Evolutionary conservation across 768 basidiomycete species (phyloP).

Genomic region (Leccinum broughii): DNA sequence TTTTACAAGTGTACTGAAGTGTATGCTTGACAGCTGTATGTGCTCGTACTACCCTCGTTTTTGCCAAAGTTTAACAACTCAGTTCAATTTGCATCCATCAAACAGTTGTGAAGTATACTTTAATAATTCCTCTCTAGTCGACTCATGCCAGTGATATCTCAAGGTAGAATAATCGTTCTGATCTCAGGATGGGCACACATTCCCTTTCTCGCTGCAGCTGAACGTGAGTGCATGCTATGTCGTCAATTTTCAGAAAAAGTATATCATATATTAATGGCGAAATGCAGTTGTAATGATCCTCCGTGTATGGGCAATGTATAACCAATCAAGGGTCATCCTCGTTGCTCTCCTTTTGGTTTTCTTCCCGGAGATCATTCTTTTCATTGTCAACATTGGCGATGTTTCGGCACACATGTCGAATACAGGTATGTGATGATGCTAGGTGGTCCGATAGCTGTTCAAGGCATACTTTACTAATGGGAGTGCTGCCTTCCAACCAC

Average conservation of each 20-base stretch:
- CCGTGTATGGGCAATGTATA: slow-evolving; percentile 5
- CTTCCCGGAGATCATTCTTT: background rate
- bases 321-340: slow-evolving; percentile 1
- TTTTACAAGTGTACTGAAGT: background rate
- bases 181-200: background rate
- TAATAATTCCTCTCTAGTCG: background rate
- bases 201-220: slow-evolving; percentile 6
- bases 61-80: background rate
- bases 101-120: slow-evolving; percentile 4
- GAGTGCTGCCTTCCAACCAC: background rate
- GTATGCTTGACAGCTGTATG: slow-evolving; percentile 3
- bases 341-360: background rate
- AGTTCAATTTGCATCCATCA: background rate
- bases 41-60: background rate
- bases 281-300: slow-evolving; percentile 4
- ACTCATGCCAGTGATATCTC: background rate
- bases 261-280: background rate
- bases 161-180: background rate
- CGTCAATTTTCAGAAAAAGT: background rate
- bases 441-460: background rate
- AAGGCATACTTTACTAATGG: background rate
- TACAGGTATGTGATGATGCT: background rate
- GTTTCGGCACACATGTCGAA: background rate
- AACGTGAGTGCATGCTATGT: slow-evolving; percentile 1
- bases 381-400: background rate